Base-by-base conservation (phyloP, 2,329 filamentous ascomycete species). In the Microdochium nivale region DNA sequence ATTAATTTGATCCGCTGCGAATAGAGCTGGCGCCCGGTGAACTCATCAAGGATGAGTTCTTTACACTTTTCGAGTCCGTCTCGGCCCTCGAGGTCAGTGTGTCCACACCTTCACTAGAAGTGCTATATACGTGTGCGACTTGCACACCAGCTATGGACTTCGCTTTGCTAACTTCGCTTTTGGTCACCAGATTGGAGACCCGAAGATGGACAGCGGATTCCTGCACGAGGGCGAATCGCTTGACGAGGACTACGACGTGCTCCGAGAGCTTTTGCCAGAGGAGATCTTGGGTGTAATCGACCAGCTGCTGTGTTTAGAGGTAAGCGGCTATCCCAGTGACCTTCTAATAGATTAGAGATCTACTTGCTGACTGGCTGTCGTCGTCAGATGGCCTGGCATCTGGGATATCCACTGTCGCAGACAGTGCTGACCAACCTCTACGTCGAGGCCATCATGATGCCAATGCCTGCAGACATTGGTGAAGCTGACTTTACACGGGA, bases 131-230 rank as follows among this genome's bases (percentile, higher is more conserved):
- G 16, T 30, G 14, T 40, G 33, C 33, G 16, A 7, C 33, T 8
- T 14, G 11, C 33, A 37, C 11, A 37, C 33, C 5, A 16, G 11
- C 14, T 16, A 37, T 19, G 33, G 14, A 19, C 14, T 37, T 16
- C 14, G 8, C 2, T 25, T 24, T 1, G 32, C 40, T 10, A 43
- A 47, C 52, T 24, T 50, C 11, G 13, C 10, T 21, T 40, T 25
- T 27, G 8, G 3, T 27, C 11, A 14, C 50, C 62, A 99, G 94
- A 96, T 99, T 60, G 96, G 96, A 89, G 94, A 99, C 64, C 85
- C 88, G 1, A 99, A 97, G 70, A 99, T 99, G 94, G 94, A 99
- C 68, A 96, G 90, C 64, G 94, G 94, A 25, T 90, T 86, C 58
- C 75, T 95, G 7, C 78, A 82, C 21, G 81, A 86, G 8, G 87